These are phyloP conservation scores for Candida albicans DNA, from an alignment of 1,139 yeast species.

Conservation along the genomic window DNA sequence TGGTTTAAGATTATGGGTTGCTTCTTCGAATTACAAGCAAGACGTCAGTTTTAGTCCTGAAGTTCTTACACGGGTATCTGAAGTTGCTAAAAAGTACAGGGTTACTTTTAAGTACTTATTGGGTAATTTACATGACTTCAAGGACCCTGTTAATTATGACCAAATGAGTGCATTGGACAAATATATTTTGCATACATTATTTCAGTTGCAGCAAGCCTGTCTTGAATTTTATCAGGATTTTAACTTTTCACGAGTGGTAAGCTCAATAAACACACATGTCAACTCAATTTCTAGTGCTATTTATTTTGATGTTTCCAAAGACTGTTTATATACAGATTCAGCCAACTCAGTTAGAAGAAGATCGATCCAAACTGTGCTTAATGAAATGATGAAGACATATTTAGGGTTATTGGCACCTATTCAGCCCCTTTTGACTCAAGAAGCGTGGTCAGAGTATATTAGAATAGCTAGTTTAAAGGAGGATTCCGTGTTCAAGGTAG, in stretches of 20 bases:
- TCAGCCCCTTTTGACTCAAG: constrained; percentile 81
- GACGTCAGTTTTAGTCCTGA: constrained; percentile 79
- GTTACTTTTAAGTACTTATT: constrained; percentile 77
- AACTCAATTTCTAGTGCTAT: constrained; percentile 75
- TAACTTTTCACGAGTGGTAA: constrained; percentile 67
- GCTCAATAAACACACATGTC: constrained; percentile 68
- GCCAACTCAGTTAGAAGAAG: constrained; percentile 51
- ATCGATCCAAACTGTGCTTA: constrained; percentile 71
- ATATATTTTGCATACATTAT: constrained; percentile 57
- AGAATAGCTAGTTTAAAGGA: constrained; percentile 27
- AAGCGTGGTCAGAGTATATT: constrained; percentile 70
- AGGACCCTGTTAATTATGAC: constrained; percentile 27
- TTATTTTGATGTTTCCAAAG: constrained; percentile 86
- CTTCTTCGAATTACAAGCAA: constrained; percentile 80
- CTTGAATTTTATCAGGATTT: constrained; percentile 50
- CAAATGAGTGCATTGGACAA: constrained; percentile 61
- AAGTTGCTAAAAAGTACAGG: constrained; percentile 76
- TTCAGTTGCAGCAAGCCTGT: constrained; percentile 45
- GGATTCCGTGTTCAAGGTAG: constrained; percentile 55
- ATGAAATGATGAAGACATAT: constrained; percentile 60
- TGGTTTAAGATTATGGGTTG: constrained; percentile 89
- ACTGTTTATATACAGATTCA: constrained; percentile 74
- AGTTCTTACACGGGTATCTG: constrained; percentile 73
- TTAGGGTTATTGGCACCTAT: constrained; percentile 74
- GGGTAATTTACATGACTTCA: constrained; percentile 63